phyloP scores from a whole-genome alignment of 371 early-diverging fungal species.

The Syncephalastrum contaminatum region DNA sequence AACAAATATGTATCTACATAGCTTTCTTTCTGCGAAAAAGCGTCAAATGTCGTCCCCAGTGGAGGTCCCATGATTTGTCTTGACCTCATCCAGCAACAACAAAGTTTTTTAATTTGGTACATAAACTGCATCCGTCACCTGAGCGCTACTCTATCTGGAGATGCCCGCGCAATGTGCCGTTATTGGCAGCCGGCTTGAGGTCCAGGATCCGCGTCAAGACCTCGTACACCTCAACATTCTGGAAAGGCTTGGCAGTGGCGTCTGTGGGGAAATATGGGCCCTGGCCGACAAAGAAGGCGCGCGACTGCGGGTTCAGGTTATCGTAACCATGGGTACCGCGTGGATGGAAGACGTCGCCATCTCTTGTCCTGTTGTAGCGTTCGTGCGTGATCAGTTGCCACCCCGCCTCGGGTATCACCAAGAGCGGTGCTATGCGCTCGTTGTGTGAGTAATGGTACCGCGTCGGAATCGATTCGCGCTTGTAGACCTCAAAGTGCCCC shows the following conservation, averaged over 20 bases:
- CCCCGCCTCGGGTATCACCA: conserved; percentile 69
- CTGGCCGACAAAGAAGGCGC: conserved; percentile 83
- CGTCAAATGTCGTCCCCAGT: too few relatives aligned
- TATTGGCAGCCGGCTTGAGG: conserved; percentile 38
- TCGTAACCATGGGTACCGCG: conserved; percentile 90
- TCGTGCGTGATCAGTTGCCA: conserved; percentile 56
- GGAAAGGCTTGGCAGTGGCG: conserved; percentile 27
- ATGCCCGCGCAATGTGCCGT: conserved; percentile 38
- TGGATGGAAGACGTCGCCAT: conserved; percentile 24
- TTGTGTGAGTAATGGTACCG: conserved; percentile 60
- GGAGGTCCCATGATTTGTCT: too few relatives aligned
- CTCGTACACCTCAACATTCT: conserved; percentile 44
- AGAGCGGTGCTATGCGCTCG: conserved; percentile 71
- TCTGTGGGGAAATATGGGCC: conserved; percentile 69
- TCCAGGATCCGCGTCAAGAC: conserved; percentile 41
- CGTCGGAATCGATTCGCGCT: conserved; percentile 61
- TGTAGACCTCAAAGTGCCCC: conserved; percentile 62
- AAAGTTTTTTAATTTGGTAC: conserved; percentile 1
- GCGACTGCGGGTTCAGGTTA: conserved; percentile 72
- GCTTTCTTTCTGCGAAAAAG: too few relatives aligned
- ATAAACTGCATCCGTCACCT: conserved; percentile 2
- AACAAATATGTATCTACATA: too few relatives aligned
- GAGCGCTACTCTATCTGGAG: conserved; percentile 10
- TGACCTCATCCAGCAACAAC: not conserved
- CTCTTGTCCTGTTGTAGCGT: conserved; percentile 19